These are phyloP conservation scores for Diospyros kaki DNA, from an alignment of 148 eudicot species.

Conservation along the genomic window DNA sequence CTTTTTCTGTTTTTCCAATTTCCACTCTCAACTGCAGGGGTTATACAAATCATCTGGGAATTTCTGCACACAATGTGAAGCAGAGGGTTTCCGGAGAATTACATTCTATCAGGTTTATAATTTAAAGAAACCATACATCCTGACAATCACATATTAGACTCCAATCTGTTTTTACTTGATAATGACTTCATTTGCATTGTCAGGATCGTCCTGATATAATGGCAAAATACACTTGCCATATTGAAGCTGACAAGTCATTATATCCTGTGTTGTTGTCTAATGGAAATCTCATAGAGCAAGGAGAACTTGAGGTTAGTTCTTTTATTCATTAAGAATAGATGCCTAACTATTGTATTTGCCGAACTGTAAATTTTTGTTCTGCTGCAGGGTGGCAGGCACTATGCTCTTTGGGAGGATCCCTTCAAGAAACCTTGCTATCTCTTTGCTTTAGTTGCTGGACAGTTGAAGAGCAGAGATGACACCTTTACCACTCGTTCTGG, in stretches of 20 bases:
- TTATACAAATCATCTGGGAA: constrained; percentile 87
- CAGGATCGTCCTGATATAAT: constrained; percentile 99
- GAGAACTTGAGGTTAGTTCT: constrained; percentile 74
- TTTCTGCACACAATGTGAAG: constrained; percentile 99
- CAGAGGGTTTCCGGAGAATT: constrained; percentile 97
- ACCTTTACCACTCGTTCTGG: constrained; percentile 85
- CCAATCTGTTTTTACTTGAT: constrained; percentile 1
- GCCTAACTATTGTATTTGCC: constrained; percentile 2
- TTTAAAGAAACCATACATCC: background rate
- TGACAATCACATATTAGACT: background rate
- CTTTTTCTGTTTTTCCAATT: constrained; percentile 3
- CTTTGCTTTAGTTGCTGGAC: constrained; percentile 97
- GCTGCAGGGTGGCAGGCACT: constrained; percentile 81
- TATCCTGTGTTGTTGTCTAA: constrained; percentile 91
- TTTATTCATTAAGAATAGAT: background rate
- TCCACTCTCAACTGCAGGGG: constrained; percentile 43
- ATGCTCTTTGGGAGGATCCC: constrained; percentile 95
- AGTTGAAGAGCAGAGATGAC: constrained; percentile 89
- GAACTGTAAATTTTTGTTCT: constrained; percentile 2
- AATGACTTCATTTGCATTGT: constrained; percentile 15
- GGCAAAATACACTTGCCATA: constrained; percentile 91
- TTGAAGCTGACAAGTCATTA: constrained; percentile 85
- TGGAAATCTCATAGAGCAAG: constrained; percentile 90
- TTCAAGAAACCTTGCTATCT: constrained; percentile 96
- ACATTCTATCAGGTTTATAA: constrained; percentile 84